A percentile compares a stretch with the other conserved stretches of the same genome.
phyloP scores from a whole-genome alignment of 352 stramenopile species.

The Phytopythium sindhum region DNA sequence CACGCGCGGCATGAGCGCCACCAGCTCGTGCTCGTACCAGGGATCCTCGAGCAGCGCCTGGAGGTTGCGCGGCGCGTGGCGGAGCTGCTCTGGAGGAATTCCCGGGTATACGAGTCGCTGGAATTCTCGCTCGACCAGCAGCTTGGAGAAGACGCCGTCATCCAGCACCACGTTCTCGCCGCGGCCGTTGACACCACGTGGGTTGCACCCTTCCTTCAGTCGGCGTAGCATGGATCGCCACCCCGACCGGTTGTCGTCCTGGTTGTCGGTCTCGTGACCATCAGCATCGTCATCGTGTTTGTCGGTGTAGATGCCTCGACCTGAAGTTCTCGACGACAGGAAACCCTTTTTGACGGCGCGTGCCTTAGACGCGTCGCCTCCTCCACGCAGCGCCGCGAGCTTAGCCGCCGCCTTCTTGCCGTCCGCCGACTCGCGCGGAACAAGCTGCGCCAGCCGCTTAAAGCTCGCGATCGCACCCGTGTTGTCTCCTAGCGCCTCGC shows the following conservation, averaged over 20 bases:
- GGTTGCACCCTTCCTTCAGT: conserved; percentile 59
- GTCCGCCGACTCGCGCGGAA: conserved; percentile 22
- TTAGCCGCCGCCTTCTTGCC: conserved; percentile 57
- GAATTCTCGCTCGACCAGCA: conserved; percentile 70
- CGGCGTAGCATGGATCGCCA: conserved; percentile 69
- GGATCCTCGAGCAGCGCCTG: conserved; percentile 71
- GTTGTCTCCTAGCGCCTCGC: conserved; percentile 52
- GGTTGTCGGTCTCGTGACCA: background rate
- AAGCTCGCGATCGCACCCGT: conserved; percentile 75
- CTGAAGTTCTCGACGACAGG: conserved; percentile 17
- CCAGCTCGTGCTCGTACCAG: conserved; percentile 76
- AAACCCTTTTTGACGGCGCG: conserved; percentile 46
- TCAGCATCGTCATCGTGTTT: conserved; percentile 15
- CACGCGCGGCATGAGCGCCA: conserved; percentile 80
- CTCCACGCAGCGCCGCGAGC: conserved; percentile 17
- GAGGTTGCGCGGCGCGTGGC: conserved; percentile 65
- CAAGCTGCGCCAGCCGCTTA: conserved; percentile 65
- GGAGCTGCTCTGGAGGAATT: conserved; percentile 63
- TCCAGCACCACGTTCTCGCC: conserved; percentile 64
- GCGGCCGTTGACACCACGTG: conserved; percentile 42
- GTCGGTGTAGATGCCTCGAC: conserved; percentile 51
- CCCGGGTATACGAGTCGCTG: conserved; percentile 78
- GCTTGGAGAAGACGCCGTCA: conserved; percentile 75
- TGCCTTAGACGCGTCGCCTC: background rate
- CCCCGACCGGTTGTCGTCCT: background rate